Base-by-base conservation (phyloP, 2,329 filamentous ascomycete genomes). In the Colletotrichum shisoi region DNA sequence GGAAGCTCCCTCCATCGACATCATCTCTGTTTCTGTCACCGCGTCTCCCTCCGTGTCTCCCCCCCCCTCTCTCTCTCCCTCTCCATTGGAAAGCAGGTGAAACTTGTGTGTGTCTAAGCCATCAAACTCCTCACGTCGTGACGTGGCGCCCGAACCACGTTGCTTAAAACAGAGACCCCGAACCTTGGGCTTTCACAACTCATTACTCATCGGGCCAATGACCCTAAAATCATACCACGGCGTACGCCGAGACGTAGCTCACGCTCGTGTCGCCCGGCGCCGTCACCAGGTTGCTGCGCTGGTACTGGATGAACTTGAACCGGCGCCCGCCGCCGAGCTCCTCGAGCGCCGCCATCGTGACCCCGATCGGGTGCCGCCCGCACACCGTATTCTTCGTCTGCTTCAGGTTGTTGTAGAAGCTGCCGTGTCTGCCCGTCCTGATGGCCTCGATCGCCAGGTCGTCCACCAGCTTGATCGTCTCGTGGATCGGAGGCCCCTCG, bases 221-320 rank as follows among this genome's bases (percentile, higher is more conserved):
- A 45, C 3, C 40, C 1, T 19, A 9, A 7, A 3, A 13, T 74
- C 56, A 93, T 40, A 93, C 74, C 17, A 94, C 83, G 9, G 94
- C 93, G 82, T 95, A 96, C 3, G 93, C 95, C 76, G 94, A 94
- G 3, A 92, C 93, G 78, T 99, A 99, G 79, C 94, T 97, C 58
- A 99, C 95, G 72, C 94, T 97, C 71, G 89, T 95, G 70, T 97
- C 92, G 17, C 75, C 77, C 1, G 89, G 82, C 37, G 83, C 82
- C 71, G 85, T 82, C 3, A 91, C 91, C 76, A 96, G 80, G 67
- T 87, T 89, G 78, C 94, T 99, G 67, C 94, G 87, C 75, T 97
- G 89, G 77, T 99, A 99, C 73, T 91, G 84, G 63, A 97, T 84
- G 73, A 98, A 93, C 72, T 85, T 87, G 78, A 98, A 96, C 59